phyloP scores from a whole-genome alignment of 192 early-diverging fungal species.

The Linnemannia schmuckeri region DNA sequence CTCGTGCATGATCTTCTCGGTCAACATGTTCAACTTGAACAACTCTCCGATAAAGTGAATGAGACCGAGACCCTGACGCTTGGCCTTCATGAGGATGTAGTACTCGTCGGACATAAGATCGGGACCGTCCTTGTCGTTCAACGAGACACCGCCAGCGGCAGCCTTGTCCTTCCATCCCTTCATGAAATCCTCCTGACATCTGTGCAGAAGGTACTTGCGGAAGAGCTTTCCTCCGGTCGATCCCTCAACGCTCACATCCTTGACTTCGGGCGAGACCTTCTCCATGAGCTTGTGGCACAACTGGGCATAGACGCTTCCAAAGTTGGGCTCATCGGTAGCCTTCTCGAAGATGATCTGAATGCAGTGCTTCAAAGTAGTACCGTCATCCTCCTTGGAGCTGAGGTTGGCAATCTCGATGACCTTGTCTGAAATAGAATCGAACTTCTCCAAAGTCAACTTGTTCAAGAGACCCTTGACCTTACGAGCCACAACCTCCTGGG shows the following conservation, averaged over 20 bases:
- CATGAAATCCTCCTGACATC: conserved; percentile 97
- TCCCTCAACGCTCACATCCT: conserved; percentile 72
- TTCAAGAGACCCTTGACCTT: conserved; percentile 93
- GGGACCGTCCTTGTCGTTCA: conserved; percentile 69
- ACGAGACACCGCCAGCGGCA: conserved; percentile 58
- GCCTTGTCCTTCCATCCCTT: conserved; percentile 88
- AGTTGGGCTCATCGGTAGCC: conserved; percentile 94
- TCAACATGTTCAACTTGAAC: conserved; percentile 91
- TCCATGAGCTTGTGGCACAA: conserved; percentile 89
- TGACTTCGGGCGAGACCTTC: conserved; percentile 64
- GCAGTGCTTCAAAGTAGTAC: conserved; percentile 81
- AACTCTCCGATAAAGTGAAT: conserved; percentile 96
- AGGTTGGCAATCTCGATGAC: conserved; percentile 85
- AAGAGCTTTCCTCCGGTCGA: conserved; percentile 78
- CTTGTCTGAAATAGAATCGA: conserved; percentile 87
- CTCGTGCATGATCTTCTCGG: conserved; percentile 94
- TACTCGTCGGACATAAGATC: conserved; percentile 85
- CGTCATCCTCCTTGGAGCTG: conserved; percentile 74
- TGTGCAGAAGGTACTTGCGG: conserved; percentile 91
- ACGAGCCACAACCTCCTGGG: conserved; percentile 74
- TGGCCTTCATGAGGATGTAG: conserved; percentile 89
- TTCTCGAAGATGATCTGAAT: conserved; percentile 94
- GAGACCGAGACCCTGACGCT: conserved; percentile 95
- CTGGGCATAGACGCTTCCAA: conserved; percentile 90
- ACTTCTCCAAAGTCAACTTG: conserved; percentile 98